These are phyloP conservation scores for Picea glauca DNA, from an alignment of 75 land plant species.

Conservation along the genomic window DNA sequence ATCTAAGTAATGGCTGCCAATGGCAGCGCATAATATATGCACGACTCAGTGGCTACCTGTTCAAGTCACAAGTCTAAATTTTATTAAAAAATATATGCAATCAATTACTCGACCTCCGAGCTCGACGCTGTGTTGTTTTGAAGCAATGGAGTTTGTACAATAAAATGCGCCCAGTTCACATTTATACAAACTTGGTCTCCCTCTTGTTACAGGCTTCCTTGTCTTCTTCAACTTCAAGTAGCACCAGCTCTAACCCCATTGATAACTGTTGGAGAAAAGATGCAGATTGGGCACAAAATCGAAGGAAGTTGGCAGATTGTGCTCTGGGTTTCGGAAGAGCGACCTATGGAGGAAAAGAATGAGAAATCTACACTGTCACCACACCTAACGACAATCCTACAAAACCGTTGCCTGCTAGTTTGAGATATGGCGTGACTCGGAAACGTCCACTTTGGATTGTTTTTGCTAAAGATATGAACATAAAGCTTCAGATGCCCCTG, in stretches of 20 bases:
- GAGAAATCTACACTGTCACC: constrained; percentile 18
- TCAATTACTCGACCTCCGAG: no score
- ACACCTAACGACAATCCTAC: constrained; percentile 23
- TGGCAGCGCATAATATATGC: no score
- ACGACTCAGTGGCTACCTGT: no score
- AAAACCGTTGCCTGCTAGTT: constrained; percentile 25
- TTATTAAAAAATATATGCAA: no score
- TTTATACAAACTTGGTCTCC: no score
- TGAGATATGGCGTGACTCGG: constrained; percentile 25
- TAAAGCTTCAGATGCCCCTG: constrained; percentile 25
- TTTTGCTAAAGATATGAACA: constrained; percentile 19
- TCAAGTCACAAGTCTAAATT: no score
- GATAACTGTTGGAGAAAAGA: constrained; percentile 33
- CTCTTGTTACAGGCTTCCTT: no score
- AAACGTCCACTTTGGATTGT: constrained; percentile 25
- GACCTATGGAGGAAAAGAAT: constrained; percentile 25
- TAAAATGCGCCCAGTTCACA: no score
- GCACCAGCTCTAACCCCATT: constrained; percentile 14
- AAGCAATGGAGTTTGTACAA: no score
- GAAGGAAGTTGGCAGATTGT: constrained; percentile 28
- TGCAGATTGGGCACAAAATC: constrained; percentile 20
- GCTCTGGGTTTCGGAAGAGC: constrained; percentile 30
- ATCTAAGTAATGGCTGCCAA: no score
- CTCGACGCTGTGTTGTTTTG: no score
- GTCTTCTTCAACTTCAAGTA: no score